These are phyloP conservation scores for Epichloe scottii DNA, from an alignment of 2,329 filamentous ascomycete species.

Conservation along the genomic window DNA sequence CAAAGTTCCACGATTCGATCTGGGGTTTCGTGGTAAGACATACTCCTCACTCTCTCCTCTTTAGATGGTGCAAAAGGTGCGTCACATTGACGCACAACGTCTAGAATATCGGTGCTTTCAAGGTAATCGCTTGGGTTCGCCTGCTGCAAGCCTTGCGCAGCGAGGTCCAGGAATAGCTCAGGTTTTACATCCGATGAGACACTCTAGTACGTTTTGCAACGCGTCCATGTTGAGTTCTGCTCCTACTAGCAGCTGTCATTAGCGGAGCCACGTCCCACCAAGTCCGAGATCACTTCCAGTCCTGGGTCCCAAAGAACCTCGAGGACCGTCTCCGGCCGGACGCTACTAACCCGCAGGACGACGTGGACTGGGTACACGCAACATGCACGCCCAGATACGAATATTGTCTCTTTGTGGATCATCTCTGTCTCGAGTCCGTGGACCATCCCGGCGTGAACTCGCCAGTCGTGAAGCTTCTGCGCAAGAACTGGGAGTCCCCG, in stretches of 20 bases:
- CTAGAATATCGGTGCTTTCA: slow-evolving; percentile 2
- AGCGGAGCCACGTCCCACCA: slow-evolving; percentile 1
- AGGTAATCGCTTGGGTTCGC: not conserved
- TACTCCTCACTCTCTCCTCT: no score
- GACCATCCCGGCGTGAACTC: not conserved
- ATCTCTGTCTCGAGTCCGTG: not conserved
- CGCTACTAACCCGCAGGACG: not conserved
- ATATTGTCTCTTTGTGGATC: slow-evolving; percentile 1
- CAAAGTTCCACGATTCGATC: not conserved
- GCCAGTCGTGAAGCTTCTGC: not conserved
- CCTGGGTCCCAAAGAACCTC: slow-evolving; percentile 1
- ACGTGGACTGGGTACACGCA: not conserved
- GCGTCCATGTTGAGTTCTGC: not conserved
- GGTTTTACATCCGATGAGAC: not conserved
- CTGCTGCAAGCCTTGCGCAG: not conserved
- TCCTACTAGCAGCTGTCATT: not conserved
- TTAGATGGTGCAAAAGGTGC: not conserved
- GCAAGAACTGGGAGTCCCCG: not conserved
- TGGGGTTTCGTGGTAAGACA: slow-evolving; percentile 2
- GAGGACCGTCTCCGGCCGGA: not conserved
- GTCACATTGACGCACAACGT: not conserved
- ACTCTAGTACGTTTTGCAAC: not conserved
- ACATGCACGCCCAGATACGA: slow-evolving; percentile 1
- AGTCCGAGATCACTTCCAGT: slow-evolving; percentile 1
- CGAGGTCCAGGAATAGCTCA: not conserved